Evolutionary conservation across 2,329 filamentous ascomycete genomes (phyloP).

Genomic region (Sphaerulina vaccinii): DNA sequence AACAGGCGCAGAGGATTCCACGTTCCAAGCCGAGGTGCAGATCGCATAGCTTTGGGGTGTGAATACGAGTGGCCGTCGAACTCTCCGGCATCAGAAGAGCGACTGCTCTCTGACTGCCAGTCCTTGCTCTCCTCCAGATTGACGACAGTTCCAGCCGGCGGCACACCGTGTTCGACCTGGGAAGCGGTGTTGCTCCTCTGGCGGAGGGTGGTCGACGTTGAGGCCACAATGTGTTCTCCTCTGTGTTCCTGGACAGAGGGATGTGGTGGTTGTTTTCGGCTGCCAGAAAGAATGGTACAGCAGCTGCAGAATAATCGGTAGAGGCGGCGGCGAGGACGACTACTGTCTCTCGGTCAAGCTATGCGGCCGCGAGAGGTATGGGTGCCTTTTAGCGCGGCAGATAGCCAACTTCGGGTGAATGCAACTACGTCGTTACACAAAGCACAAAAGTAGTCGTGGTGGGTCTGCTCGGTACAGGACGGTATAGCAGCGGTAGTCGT

Average conservation of each 20-base stretch:
- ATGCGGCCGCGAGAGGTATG: background rate
- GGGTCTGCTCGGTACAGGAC: background rate
- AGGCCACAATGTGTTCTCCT: conserved; percentile 1
- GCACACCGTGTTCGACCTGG: conserved; percentile 1
- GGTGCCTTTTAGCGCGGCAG: background rate
- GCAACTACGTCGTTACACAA: background rate
- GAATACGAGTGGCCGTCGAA: conserved; percentile 5
- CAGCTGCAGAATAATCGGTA: background rate
- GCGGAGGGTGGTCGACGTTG: conserved; percentile 5
- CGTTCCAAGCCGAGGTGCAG: conserved; percentile 38
- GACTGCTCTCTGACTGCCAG: conserved; percentile 27
- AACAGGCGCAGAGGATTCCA: conserved; percentile 49
- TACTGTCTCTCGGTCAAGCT: background rate
- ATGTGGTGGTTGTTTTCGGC: background rate
- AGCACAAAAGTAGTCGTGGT: background rate
- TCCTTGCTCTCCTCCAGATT: conserved; percentile 29
- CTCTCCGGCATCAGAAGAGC: conserved; percentile 27
- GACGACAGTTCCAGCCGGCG: conserved; percentile 1
- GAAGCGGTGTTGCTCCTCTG: conserved; percentile 11
- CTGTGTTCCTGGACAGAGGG: conserved; percentile 4
- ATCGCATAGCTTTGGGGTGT: conserved; percentile 26
- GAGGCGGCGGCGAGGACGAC: background rate
- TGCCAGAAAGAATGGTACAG: background rate
- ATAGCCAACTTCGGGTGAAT: background rate
- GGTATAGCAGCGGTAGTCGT: background rate